Conservation (phyloP, 2,329 filamentous ascomycete genomes). For the Trichoderma sp. region DNA sequence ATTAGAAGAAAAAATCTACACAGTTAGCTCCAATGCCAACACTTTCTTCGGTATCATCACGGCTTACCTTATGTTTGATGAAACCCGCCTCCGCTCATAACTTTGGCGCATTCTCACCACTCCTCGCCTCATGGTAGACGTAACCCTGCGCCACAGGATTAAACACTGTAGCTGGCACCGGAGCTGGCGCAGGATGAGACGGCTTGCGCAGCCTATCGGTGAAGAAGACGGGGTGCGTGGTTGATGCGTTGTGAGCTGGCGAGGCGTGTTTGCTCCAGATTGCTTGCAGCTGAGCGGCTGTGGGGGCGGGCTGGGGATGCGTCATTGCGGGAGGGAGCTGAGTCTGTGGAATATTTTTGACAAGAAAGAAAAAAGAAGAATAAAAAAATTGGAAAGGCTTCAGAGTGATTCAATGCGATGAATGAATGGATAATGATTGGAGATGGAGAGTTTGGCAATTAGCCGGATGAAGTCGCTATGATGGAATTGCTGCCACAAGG, state of each 20-base stretch:
- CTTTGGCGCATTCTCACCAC: constrained; percentile 40
- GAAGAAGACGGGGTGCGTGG: constrained; percentile 76
- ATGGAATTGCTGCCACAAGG: constrained; percentile 10
- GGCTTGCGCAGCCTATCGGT: constrained; percentile 63
- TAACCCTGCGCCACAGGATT: constrained; percentile 65
- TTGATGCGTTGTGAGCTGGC: constrained; percentile 57
- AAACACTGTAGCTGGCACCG: constrained; percentile 27
- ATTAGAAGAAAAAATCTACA: background rate
- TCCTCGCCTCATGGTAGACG: constrained; percentile 55
- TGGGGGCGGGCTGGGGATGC: constrained; percentile 6
- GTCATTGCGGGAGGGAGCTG: background rate
- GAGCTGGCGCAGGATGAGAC: constrained; percentile 44
- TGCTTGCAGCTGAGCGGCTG: constrained; percentile 32
- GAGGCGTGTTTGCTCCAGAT: constrained; percentile 36
- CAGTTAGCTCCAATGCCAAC: background rate
- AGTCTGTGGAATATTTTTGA: background rate
- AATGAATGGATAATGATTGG: background rate
- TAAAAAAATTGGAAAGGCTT: too few relatives aligned
- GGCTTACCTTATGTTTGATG: background rate
- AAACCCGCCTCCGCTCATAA: constrained; percentile 45
- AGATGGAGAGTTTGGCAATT: background rate
- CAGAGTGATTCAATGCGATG: background rate
- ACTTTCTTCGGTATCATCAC: background rate
- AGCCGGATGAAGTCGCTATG: constrained; percentile 24
- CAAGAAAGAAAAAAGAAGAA: too few relatives aligned